Conservation (phyloP, 2,329 filamentous ascomycete species). For the Neonectria sp. region DNA sequence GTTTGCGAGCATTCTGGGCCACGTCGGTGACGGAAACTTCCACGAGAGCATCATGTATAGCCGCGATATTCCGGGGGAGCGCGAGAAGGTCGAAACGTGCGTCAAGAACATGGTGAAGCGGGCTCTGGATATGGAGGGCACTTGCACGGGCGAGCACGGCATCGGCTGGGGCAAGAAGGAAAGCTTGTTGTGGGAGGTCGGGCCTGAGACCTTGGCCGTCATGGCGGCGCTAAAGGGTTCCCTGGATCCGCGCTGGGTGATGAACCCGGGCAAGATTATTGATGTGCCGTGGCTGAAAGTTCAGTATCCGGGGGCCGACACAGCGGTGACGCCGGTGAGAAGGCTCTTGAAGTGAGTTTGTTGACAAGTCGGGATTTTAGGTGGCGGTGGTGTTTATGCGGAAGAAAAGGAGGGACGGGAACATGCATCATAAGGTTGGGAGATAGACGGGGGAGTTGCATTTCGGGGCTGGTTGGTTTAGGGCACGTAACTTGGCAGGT, state of each 20-base stretch:
- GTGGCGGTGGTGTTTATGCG: slow-evolving; percentile 10
- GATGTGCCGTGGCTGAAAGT: slow-evolving; percentile 67
- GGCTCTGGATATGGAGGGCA: slow-evolving; percentile 95
- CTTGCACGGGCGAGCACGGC: slow-evolving; percentile 90
- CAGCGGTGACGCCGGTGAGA: slow-evolving; percentile 45
- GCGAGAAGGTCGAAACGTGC: slow-evolving; percentile 82
- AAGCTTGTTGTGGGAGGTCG: slow-evolving; percentile 83
- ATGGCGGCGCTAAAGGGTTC: slow-evolving; percentile 90
- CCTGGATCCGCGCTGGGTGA: slow-evolving; percentile 87
- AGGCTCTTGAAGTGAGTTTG: slow-evolving; percentile 26
- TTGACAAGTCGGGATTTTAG: neutral
- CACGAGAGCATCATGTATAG: slow-evolving; percentile 95
- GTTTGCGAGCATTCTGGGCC: slow-evolving; percentile 90
- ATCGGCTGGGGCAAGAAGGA: slow-evolving; percentile 91
- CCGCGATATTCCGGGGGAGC: slow-evolving; percentile 76
- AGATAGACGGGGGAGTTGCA: neutral
- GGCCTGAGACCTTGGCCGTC: slow-evolving; percentile 82
- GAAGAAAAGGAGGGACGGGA: neutral
- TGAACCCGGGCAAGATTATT: slow-evolving; percentile 96
- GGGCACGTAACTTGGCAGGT: neutral
- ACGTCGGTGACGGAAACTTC: slow-evolving; percentile 96
- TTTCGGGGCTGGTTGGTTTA: neutral
- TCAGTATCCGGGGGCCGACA: slow-evolving; percentile 35
- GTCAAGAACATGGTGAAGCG: slow-evolving; percentile 92
- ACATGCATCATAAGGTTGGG: neutral